Conservation (phyloP, 2,329 filamentous ascomycete genomes). For the Monosporascus sp. region DNA sequence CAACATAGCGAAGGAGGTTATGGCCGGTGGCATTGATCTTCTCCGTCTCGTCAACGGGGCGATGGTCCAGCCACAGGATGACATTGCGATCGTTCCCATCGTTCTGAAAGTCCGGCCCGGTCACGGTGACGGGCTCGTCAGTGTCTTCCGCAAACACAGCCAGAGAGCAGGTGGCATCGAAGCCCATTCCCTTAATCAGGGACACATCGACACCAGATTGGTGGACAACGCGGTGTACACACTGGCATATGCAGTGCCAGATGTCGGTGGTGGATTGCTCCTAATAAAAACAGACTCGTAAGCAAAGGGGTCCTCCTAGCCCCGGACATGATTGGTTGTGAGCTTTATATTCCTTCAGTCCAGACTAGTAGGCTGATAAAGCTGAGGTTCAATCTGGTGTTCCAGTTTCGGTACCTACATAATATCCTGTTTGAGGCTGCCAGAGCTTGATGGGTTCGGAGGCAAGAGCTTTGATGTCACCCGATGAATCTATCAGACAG, state of each 20-base stretch:
- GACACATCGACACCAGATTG: conserved; percentile 73
- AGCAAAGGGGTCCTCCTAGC: not conserved
- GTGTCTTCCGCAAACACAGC: conserved; percentile 85
- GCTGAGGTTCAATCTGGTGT: not conserved
- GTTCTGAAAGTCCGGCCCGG: conserved; percentile 77
- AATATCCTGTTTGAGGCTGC: conserved; percentile 71
- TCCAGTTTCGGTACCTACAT: conserved; percentile 44
- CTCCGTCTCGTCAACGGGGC: conserved; percentile 82
- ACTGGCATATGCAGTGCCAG: conserved; percentile 89
- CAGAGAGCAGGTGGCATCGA: conserved; percentile 97
- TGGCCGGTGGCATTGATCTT: conserved; percentile 91
- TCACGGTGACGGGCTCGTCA: conserved; percentile 86
- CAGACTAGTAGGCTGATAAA: too few species aligned
- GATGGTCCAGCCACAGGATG: conserved; percentile 95
- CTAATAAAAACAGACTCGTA: conserved; percentile 29
- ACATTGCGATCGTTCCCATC: conserved; percentile 85
- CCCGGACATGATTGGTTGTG: not conserved
- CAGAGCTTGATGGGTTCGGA: conserved; percentile 74
- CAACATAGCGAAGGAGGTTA: conserved; percentile 91
- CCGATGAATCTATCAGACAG: conserved; percentile 87
- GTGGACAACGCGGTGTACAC: conserved; percentile 74
- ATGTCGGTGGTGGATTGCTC: conserved; percentile 99
- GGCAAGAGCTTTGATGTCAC: conserved; percentile 76
- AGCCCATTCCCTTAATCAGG: conserved; percentile 84
- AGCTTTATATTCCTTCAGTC: not conserved